Base-by-base conservation (phyloP, 306 rosid genomes). In the Morella rubra region DNA sequence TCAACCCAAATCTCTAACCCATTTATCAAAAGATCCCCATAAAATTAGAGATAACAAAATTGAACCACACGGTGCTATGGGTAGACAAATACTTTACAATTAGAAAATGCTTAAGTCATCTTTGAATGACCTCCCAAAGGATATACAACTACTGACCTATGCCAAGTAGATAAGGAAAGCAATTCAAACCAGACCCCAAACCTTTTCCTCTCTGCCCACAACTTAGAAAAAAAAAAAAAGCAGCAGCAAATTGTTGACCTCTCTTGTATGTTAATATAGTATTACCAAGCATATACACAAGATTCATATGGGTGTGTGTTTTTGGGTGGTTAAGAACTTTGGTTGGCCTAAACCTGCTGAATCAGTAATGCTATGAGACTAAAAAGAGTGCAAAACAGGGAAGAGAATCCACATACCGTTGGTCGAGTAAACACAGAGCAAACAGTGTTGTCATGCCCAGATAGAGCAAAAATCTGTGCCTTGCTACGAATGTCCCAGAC, bases 401-500 rank as follows among this genome's bases (percentile, higher is more conserved):
- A 66, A n/a, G 18, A 73, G 79, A 80, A 81, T 74, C 46, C 64
- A 46, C 88, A 46, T 88, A 95, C 99, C 62, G 90, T 91, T 8
- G 99, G 92, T 59, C 98, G 91, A 5, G 97, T 92, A 79, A 95
- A 95, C 72, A 95, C 97, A 5, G 98, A 95, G 90, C 99, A 95
- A 67, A 95, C 97, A 64, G 99, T 92, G 87, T 95, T 92, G 50
- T 95, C 97, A 64, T 95, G 99, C 68, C 99, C 99, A 9, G 97
- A 87, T 54, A 95, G 90, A 10, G 99, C 97, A 79, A 89, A 88
- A 73, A 87, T 87, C 82, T 92, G 99, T 88, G 82, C 85, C 89
- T 95, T 95, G 84, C 96, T 95, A n/a, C 99, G 97, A 79, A 92
- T 85, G 84, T 95, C 99, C 99, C 99, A 95, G 22, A 91, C 97